Percentiles rank a stretch among this genome's conserved stretches.
Conservation (phyloP, 2,329 filamentous ascomycete genomes). For the Colletotrichum gigasporum region DNA sequence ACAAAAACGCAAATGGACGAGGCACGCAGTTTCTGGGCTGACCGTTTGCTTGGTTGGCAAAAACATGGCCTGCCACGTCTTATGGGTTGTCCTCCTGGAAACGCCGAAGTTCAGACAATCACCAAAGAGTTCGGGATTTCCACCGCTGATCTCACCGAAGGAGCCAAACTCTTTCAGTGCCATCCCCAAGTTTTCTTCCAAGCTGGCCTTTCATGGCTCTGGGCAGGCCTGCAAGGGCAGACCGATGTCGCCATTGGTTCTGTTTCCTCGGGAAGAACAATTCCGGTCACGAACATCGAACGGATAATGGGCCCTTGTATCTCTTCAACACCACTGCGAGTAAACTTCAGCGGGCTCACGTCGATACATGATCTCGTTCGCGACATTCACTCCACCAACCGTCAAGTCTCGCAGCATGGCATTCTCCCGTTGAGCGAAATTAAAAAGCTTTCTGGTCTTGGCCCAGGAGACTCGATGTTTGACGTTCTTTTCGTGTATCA, state of each 20-base stretch:
- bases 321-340: constrained; percentile 76
- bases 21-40: constrained; percentile 74
- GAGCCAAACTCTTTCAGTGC: constrained; percentile 53
- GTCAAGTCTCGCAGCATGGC: constrained; percentile 71
- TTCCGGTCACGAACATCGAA: constrained; percentile 77
- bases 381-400: constrained; percentile 72
- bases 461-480: constrained; percentile 70
- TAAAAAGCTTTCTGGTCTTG: constrained; percentile 65
- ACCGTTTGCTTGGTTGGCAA: constrained; percentile 67
- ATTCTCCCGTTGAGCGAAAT: constrained; percentile 75
- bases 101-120: constrained; percentile 38
- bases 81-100: constrained; percentile 35
- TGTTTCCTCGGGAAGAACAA: constrained; percentile 82
- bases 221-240: constrained; percentile 70
- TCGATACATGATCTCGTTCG: constrained; percentile 69
- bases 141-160: constrained; percentile 42
- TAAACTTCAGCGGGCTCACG: constrained; percentile 61
- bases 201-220: constrained; percentile 72
- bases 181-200: constrained; percentile 81
- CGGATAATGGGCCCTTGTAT: constrained; percentile 83
- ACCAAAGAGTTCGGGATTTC: constrained; percentile 44
- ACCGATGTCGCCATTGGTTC: constrained; percentile 78
- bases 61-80: constrained; percentile 62
- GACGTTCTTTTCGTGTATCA: constrained; percentile 88
- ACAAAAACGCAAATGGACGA: constrained; percentile 43